These are phyloP conservation scores for Didymella exigua DNA, from an alignment of 2,329 filamentous ascomycete genomes.

Conservation along the genomic window DNA sequence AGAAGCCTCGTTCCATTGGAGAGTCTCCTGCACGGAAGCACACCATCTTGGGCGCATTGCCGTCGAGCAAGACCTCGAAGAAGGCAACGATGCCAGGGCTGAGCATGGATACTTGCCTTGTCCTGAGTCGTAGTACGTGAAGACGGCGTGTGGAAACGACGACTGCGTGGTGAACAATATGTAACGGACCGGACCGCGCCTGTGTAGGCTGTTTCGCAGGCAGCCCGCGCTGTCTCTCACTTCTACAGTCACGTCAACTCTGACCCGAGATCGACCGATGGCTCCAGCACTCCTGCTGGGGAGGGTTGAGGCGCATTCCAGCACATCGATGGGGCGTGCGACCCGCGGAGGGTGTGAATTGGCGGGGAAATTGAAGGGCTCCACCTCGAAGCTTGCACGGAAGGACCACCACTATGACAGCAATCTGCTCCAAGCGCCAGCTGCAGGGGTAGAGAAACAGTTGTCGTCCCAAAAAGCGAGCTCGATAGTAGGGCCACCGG, in stretches of 20 bases:
- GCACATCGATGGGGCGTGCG: constrained; percentile 37
- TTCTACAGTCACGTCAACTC: constrained; percentile 6
- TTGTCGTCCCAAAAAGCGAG: background rate
- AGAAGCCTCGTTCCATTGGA: constrained; percentile 29
- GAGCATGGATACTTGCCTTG: constrained; percentile 26
- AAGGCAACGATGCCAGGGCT: constrained; percentile 35
- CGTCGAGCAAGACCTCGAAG: constrained; percentile 15
- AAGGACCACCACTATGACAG: constrained; percentile 17
- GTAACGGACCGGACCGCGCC: constrained; percentile 14
- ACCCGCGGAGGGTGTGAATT: constrained; percentile 24
- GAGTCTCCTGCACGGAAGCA: constrained; percentile 18
- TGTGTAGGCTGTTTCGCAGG: constrained; percentile 25
- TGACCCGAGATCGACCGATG: constrained; percentile 14
- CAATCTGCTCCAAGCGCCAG: constrained; percentile 10
- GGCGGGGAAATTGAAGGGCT: constrained; percentile 33
- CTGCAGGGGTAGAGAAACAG: constrained; percentile 9
- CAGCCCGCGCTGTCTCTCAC: constrained; percentile 12
- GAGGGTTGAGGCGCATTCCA: constrained; percentile 10
- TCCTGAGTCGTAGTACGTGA: constrained; percentile 20
- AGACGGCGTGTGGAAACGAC: constrained; percentile 13
- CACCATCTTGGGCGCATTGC: constrained; percentile 34
- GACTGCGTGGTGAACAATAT: constrained; percentile 16
- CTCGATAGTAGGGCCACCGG: constrained; percentile 17
- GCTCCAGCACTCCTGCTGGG: constrained; percentile 1
- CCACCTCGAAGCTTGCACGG: constrained; percentile 3